Base-by-base conservation (phyloP, 345 rosid genomes). In the Moringa oleifera region DNA sequence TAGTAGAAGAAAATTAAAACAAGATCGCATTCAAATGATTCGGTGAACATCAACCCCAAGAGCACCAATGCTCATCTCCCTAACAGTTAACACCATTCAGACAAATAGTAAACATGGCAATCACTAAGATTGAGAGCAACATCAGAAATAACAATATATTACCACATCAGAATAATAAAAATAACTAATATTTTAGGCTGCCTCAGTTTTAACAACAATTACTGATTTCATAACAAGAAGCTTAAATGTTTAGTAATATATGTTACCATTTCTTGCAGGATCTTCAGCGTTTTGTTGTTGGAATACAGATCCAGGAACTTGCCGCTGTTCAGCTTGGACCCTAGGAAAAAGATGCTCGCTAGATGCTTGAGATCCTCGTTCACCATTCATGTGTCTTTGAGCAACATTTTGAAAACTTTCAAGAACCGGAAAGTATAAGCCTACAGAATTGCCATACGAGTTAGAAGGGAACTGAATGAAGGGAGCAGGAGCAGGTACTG, bases 401-500 rank as follows among this genome's bases (percentile, higher is more conserved):
- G 79, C 71, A 23, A 65, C 75, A 69, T 71, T 78, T 67, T 74
- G 89, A 62, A 76, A 71, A 64, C 85, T 78, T 63, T 84, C 92
- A 16, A 79, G 63, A 31, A 85, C 52, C 3, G 88, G 91, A 70
- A 73, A 75, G 25, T 75, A 79, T 54, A 77, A 65, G 12, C 87
- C 85, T 15, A 70, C 23, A 19, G 85, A 66, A 63, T 70, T 80
- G 64, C 74, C 68, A 5, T 79, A 72, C 57, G 85, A 78, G 65
- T 87, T 88, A 20, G 90, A 79, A 18, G 87, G 77, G 73, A 73
- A 61, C 31, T 65, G 83, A 66, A 78, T 64, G 63, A 82, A 75
- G 41, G 85, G 49, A 31, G 77, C 74, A 28, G 85, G 49, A 31
- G 77, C 74, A 28, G 88, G 88, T 41, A 79, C 80, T 53, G 90